phyloP scores from a whole-genome alignment of 2,329 filamentous ascomycete genomes.

The Penicillium oxalicum region DNA sequence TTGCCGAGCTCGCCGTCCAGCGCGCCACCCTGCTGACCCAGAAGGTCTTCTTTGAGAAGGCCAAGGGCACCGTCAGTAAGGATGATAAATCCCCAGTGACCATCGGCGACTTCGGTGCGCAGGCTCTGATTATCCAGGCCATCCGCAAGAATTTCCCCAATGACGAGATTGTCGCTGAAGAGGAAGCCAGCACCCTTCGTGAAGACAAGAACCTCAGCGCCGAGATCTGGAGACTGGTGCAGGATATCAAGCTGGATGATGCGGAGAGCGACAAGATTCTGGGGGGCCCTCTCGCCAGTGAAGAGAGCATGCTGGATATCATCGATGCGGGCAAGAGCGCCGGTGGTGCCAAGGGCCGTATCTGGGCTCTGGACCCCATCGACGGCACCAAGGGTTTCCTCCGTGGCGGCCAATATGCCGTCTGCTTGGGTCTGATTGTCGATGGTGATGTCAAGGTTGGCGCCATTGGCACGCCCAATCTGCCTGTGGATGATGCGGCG shows the following conservation, averaged over 20 bases:
- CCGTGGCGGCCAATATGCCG: conserved; percentile 91
- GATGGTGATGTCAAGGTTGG: conserved; percentile 92
- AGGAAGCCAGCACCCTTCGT: conserved; percentile 77
- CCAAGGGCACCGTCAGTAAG: conserved; percentile 91
- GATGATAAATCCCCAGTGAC: conserved; percentile 95
- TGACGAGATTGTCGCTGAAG: conserved; percentile 90
- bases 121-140: conserved; percentile 89
- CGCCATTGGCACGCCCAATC: conserved; percentile 90
- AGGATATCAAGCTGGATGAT: conserved; percentile 63
- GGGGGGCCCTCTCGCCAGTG: conserved; percentile 61
- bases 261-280: conserved; percentile 59
- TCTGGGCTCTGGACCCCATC: conserved; percentile 96
- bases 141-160: conserved; percentile 83
- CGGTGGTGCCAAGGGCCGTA: conserved; percentile 47
- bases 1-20: conserved; percentile 85
- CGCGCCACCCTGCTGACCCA: conserved; percentile 71
- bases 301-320: conserved; percentile 55
- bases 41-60: conserved; percentile 76
- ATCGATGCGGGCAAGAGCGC: conserved; percentile 50
- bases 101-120: conserved; percentile 94
- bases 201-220: conserved; percentile 63
- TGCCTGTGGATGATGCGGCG: conserved; percentile 76
- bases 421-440: conserved; percentile 85
- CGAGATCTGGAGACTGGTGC: conserved; percentile 80
- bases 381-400: conserved; percentile 98